Base-by-base conservation (phyloP, 768 basidiomycete species). In the Suillus lakei region DNA sequence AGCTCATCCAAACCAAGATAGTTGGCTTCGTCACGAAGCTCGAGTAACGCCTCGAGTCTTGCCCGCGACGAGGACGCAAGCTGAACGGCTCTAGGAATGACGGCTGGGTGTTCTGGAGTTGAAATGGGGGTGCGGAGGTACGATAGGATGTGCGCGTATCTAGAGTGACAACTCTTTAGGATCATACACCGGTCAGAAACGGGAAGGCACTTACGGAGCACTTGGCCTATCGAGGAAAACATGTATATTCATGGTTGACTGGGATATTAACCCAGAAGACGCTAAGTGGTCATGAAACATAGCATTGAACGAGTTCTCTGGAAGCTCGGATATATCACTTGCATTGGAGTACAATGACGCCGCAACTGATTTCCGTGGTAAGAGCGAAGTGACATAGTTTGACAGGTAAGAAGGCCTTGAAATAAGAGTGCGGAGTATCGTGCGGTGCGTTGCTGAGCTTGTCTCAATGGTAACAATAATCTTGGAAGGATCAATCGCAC, bases 171-270 rank as follows among this genome's bases (percentile, higher is more conserved):
- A 44, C 36, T n/a, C 61, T 30, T 59, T 66, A 46, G 59, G 65
- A 64, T 60, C 60, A 12, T 30, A 56, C 55, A 30, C 12, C 8
- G 60, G 51, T 60, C 59, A 61, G 28, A 7, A 15, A 41, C 9
- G 23, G 62, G 36, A n/a, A 15, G 51, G 39, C 12, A 84, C 92
- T 82, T 77, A 93, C 91, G 93, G 90, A 36, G 87, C 80, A 69
- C 92, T 93, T 0, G 93, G 85, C 30, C 93, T 83, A 72, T 95
- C 93, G 28, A 95, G 80, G 78, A 95, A 95, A 16, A 95, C 70
- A 67, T 93, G 90, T 41, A 93, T 76, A 51, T 76, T 81, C 43
- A 78, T 77, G 6, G 85, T 80, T 2, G 82, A 72, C 30, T 80
- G 82, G 1, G 78, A 69, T 4, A 89, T 72, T 44, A 86, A 77